A percentile compares a stretch with the other conserved stretches of the same genome.
Conservation (phyloP, 1,284 basidiomycete species). For the Ustilago cynodontis region DNA sequence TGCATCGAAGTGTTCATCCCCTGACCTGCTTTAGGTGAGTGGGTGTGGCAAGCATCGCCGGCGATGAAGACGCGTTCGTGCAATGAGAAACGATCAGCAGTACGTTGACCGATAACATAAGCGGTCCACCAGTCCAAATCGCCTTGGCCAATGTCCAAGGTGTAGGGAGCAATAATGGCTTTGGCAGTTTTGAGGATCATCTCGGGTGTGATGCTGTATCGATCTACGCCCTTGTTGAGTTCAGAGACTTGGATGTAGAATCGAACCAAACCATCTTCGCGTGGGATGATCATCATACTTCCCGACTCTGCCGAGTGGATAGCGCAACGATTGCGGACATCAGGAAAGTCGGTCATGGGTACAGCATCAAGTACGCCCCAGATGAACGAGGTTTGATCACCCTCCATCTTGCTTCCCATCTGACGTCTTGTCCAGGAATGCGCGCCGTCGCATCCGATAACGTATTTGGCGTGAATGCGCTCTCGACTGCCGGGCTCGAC, state of each 20-base stretch:
- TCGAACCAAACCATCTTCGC: slow-evolving; percentile 77
- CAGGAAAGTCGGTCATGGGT: slow-evolving; percentile 72
- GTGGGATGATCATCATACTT: slow-evolving; percentile 80
- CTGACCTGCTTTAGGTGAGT: slow-evolving; percentile 71
- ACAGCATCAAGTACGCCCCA: slow-evolving; percentile 63
- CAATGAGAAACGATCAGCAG: slow-evolving; percentile 33
- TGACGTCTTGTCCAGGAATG: slow-evolving; percentile 40
- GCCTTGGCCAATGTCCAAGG: slow-evolving; percentile 74
- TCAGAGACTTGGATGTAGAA: slow-evolving; percentile 79
- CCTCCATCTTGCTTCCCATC: slow-evolving; percentile 64
- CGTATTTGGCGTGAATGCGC: slow-evolving; percentile 43
- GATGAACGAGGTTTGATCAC: slow-evolving; percentile 70
- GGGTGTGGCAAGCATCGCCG: slow-evolving; percentile 72
- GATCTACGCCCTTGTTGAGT: slow-evolving; percentile 77
- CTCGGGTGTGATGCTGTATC: slow-evolving; percentile 75
- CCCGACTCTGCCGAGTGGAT: slow-evolving; percentile 74
- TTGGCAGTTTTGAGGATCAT: slow-evolving; percentile 77
- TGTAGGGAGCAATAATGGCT: slow-evolving; percentile 79
- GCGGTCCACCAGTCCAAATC: slow-evolving; percentile 80
- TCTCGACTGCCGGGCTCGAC: slow-evolving; percentile 26
- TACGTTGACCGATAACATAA: slow-evolving; percentile 47
- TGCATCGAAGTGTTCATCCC: slow-evolving; percentile 76
- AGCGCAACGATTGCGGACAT: slow-evolving; percentile 79
- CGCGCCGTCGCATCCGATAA: slow-evolving; percentile 47
- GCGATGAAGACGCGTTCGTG: slow-evolving; percentile 69